Percentiles rank a stretch among this genome's conserved stretches.
These are phyloP conservation scores for Pseudogymnoascus sp. DNA, from an alignment of 2,329 filamentous ascomycete genomes.

Conservation along the genomic window DNA sequence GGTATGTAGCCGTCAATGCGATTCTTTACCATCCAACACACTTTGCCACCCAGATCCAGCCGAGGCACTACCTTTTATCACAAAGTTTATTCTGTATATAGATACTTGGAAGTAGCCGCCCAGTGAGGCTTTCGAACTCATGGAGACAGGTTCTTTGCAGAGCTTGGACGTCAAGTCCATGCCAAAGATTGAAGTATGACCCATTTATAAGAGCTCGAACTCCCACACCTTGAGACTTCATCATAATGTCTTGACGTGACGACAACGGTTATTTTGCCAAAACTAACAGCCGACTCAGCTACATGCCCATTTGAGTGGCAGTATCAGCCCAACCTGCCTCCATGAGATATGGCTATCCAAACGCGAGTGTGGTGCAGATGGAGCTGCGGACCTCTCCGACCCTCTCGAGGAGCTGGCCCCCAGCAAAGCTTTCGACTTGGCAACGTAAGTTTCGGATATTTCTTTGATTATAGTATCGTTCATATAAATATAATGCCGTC, in stretches of 20 bases:
- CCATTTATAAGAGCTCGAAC: background rate
- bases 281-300: constrained; percentile 42
- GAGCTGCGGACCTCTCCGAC: constrained; percentile 48
- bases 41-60: background rate
- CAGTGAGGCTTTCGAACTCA: background rate
- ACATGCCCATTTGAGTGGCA: constrained; percentile 74
- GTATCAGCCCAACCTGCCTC: constrained; percentile 63
- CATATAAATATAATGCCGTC: background rate
- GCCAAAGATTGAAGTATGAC: constrained; percentile 47
- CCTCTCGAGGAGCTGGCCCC: constrained; percentile 61
- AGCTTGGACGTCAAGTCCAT: constrained; percentile 36
- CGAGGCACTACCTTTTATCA: background rate
- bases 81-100: background rate
- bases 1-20: background rate
- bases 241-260: background rate
- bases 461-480: background rate
- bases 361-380: constrained; percentile 40
- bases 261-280: constrained; percentile 13
- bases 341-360: constrained; percentile 66
- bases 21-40: background rate
- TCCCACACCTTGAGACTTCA: background rate
- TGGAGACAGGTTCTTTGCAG: background rate
- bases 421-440: constrained; percentile 63
- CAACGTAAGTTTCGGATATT: constrained; percentile 43
- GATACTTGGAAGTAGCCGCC: background rate